A percentile compares a stretch with the other conserved stretches of the same genome.
Conservation (phyloP, 2,329 filamentous ascomycete species). For the Pseudogymnoascus sp. region DNA sequence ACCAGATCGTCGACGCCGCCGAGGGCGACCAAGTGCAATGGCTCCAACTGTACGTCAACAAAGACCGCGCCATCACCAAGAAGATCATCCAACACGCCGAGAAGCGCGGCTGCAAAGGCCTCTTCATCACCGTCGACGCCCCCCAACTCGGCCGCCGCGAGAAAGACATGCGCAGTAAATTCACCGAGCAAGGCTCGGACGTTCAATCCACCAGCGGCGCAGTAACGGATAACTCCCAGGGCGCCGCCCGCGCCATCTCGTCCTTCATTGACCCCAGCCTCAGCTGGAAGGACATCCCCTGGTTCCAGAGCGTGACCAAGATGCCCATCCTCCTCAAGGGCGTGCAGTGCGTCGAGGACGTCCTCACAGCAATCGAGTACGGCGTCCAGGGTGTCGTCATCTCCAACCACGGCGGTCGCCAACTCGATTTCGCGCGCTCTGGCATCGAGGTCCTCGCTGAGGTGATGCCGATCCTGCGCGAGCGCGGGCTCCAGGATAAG, state of each 20-base stretch:
- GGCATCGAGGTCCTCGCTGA: constrained; percentile 87
- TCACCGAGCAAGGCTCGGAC: constrained; percentile 71
- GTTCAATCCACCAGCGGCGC: constrained; percentile 65
- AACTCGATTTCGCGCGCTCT: constrained; percentile 85
- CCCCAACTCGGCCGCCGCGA: constrained; percentile 90
- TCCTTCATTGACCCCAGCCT: constrained; percentile 94
- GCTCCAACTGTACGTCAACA: constrained; percentile 94
- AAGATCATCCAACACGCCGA: constrained; percentile 90
- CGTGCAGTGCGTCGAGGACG: constrained; percentile 92
- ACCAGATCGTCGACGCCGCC: constrained; percentile 87
- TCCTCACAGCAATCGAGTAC: constrained; percentile 72
- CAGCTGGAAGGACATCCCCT: constrained; percentile 88
- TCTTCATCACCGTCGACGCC: constrained; percentile 98
- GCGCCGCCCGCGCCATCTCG: constrained; percentile 88
- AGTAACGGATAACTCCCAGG: constrained; percentile 77
- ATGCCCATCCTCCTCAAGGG: constrained; percentile 98
- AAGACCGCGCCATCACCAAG: constrained; percentile 83
- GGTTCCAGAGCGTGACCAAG: constrained; percentile 81
- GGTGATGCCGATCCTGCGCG: constrained; percentile 78
- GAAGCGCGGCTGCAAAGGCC: constrained; percentile 79
- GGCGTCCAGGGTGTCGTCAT: constrained; percentile 86
- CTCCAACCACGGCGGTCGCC: constrained; percentile 91
- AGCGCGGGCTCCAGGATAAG: constrained; percentile 63
- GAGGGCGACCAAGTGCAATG: constrained; percentile 80
- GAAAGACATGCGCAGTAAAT: constrained; percentile 96